A percentile compares a stretch with the other conserved stretches of the same genome.
Evolutionary conservation across 345 rosid genomes (phyloP).

Genomic region (Hibiscus tridactylites): DNA sequence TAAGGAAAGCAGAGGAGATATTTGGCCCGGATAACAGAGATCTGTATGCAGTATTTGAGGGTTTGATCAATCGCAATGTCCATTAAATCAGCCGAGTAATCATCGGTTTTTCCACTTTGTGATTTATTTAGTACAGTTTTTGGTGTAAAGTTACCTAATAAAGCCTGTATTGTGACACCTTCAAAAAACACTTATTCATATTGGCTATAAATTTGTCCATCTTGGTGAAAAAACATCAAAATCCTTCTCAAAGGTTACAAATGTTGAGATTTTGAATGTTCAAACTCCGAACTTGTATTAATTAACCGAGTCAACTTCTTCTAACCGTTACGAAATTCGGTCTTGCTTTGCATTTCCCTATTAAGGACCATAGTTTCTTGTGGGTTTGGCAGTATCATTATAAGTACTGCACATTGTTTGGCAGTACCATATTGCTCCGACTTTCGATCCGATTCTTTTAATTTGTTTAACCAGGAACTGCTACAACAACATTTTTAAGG

Average conservation of each 20-base stretch:
- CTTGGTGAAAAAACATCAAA: not conserved
- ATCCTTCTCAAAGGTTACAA: not conserved
- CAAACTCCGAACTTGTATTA: no score
- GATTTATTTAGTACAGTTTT: not conserved
- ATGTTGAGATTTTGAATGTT: not conserved
- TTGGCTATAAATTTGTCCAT: not conserved
- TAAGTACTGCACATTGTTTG: no score
- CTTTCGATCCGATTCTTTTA: no score
- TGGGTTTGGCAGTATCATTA: no score
- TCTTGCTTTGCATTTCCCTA: not conserved
- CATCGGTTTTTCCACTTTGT: constrained; percentile 7
- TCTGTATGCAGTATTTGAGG: constrained; percentile 67
- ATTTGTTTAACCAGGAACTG: no score
- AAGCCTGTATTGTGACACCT: not conserved
- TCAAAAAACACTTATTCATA: not conserved
- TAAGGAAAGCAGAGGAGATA: constrained; percentile 84
- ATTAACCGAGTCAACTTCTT: not conserved
- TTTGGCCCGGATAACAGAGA: constrained; percentile 79
- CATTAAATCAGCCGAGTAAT: constrained; percentile 25
- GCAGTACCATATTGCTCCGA: no score
- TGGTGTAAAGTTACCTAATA: constrained; percentile 15
- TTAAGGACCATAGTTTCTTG: no score
- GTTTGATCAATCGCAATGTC: constrained; percentile 63
- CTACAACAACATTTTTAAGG: no score
- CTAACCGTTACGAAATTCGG: not conserved